Evolutionary conservation across 192 early-diverging fungal genomes (phyloP).

Genomic region (Mortierella hygrophila): DNA sequence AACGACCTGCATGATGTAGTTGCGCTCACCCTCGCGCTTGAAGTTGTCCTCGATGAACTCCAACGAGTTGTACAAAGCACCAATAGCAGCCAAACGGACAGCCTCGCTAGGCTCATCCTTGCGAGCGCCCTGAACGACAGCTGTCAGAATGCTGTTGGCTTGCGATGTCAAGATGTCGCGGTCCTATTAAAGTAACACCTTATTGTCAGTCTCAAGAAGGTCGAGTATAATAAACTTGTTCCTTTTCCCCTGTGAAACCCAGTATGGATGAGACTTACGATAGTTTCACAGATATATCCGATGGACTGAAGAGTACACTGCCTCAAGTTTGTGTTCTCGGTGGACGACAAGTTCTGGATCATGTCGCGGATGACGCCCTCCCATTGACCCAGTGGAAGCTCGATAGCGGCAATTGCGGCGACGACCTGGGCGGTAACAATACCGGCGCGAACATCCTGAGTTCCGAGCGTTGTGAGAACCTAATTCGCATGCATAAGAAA

Average conservation of each 20-base stretch:
- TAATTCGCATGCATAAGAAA: conserved; percentile 28
- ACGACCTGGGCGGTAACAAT: conserved; percentile 85
- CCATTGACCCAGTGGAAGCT: conserved; percentile 92
- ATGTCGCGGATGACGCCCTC: conserved; percentile 85
- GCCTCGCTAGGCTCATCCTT: conserved; percentile 91
- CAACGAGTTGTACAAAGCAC: conserved; percentile 94
- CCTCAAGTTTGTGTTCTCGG: conserved; percentile 79
- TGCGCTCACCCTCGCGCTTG: conserved; percentile 93
- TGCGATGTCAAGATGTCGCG: conserved; percentile 85
- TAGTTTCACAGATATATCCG: conserved; percentile 94
- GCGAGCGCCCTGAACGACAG: conserved; percentile 94
- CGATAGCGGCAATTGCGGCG: conserved; percentile 93
- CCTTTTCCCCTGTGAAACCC: not conserved
- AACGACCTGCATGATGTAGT: conserved; percentile 98
- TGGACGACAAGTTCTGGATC: conserved; percentile 78
- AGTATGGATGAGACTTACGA: conserved; percentile 62
- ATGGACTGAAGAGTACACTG: conserved; percentile 89
- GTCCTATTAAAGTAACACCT: conserved; percentile 60
- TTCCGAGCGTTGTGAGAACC: conserved; percentile 67
- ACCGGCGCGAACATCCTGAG: conserved; percentile 68
- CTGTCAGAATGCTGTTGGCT: conserved; percentile 93
- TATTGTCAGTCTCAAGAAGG: not conserved
- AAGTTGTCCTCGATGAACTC: conserved; percentile 97
- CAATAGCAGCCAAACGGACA: conserved; percentile 90
- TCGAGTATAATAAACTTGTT: not conserved